Conservation (phyloP, 371 early-diverging fungal species). For the Syncephalis plumigaleata region DNA sequence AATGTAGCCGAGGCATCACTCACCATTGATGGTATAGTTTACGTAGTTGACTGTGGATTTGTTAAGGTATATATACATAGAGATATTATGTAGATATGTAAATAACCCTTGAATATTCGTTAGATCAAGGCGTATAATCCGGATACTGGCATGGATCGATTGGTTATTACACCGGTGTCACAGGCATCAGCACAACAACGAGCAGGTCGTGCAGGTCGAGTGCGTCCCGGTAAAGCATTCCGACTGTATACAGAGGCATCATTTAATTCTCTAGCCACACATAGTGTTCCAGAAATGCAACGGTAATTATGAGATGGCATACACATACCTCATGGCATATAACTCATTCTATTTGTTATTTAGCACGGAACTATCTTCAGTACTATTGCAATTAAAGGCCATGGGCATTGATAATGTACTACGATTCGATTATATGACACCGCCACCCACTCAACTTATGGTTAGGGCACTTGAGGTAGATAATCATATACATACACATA, state of each 20-base stretch:
- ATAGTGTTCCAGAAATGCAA: slow-evolving; percentile 56
- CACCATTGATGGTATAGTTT: slow-evolving; percentile 68
- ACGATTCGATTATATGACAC: slow-evolving; percentile 53
- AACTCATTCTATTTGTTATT: not conserved
- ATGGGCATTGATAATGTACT: slow-evolving; percentile 63
- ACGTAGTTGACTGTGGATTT: slow-evolving; percentile 71
- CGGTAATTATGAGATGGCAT: slow-evolving; percentile 13
- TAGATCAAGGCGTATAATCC: slow-evolving; percentile 46
- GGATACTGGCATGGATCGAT: slow-evolving; percentile 35
- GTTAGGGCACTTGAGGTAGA: slow-evolving; percentile 3
- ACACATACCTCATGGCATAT: not conserved
- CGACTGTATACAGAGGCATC: slow-evolving; percentile 53
- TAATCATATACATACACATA: not conserved
- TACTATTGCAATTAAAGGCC: slow-evolving; percentile 49
- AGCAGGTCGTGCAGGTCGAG: slow-evolving; percentile 67
- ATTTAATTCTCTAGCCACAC: slow-evolving; percentile 25
- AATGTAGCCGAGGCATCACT: slow-evolving; percentile 73
- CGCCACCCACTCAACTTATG: slow-evolving; percentile 11
- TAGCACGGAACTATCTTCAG: slow-evolving; percentile 33
- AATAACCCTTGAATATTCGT: slow-evolving; percentile 4
- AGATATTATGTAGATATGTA: not conserved
- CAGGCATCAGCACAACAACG: slow-evolving; percentile 64
- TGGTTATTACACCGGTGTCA: slow-evolving; percentile 39
- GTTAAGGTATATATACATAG: slow-evolving; percentile 67
- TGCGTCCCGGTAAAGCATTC: slow-evolving; percentile 43